Evolutionary conservation across 2,329 filamentous ascomycete genomes (phyloP).

Genomic region (Ceratocystis eucalypticola): DNA sequence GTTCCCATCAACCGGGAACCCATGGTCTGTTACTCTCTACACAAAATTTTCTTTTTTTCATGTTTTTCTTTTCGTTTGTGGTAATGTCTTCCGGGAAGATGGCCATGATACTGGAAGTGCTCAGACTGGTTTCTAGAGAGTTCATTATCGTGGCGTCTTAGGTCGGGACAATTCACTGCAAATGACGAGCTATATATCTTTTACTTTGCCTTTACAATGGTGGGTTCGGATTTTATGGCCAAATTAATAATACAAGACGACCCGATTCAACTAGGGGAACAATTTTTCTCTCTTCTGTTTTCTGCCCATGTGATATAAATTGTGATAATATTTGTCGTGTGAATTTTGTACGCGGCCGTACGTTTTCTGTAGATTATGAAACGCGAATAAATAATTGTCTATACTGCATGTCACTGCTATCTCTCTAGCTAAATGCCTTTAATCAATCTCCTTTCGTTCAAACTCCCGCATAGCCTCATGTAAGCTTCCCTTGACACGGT

Average conservation of each 20-base stretch:
- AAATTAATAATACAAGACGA: slow-evolving; percentile 17
- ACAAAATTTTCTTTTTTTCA: slow-evolving; percentile 9
- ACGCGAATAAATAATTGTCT: too few species aligned
- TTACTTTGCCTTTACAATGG: neutral
- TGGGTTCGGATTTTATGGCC: neutral
- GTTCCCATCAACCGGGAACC: slow-evolving; percentile 21
- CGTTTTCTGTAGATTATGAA: neutral
- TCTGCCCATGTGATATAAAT: neutral
- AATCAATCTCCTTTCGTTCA: slow-evolving; percentile 12
- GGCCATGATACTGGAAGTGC: neutral
- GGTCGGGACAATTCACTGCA: neutral
- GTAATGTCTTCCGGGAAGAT: neutral
- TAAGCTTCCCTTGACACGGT: slow-evolving; percentile 27
- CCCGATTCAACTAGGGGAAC: slow-evolving; percentile 18
- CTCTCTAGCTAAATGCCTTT: neutral
- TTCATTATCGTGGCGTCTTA: neutral
- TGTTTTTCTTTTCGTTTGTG: neutral
- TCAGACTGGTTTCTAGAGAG: neutral
- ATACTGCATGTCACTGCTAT: too few species aligned
- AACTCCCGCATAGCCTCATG: slow-evolving; percentile 13
- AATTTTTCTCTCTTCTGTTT: neutral
- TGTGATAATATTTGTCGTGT: neutral
- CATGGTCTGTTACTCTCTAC: slow-evolving; percentile 20
- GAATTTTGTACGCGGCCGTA: neutral
- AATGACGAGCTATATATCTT: neutral